Percentiles rank a stretch among this genome's conserved stretches.
Conservation (phyloP, 2,329 filamentous ascomycete species). For the Aspergillus texensis region DNA sequence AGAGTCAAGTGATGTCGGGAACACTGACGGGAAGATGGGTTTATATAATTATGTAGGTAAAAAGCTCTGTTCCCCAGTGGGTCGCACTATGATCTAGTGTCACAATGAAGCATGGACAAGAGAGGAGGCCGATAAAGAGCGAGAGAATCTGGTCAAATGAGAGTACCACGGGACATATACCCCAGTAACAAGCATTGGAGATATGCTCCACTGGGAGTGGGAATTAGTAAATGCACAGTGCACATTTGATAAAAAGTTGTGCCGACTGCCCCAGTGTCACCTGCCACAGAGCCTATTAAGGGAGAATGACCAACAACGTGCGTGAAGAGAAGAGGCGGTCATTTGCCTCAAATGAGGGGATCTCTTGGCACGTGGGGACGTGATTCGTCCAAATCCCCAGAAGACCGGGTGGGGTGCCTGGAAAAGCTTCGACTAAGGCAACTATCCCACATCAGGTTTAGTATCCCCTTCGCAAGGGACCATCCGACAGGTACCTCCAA, state of each 20-base stretch:
- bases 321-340: constrained; percentile 14
- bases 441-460: neutral
- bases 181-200: neutral
- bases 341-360: constrained; percentile 18
- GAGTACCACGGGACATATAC: neutral
- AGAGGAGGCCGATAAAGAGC: neutral
- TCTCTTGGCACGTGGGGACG: constrained; percentile 23
- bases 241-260: neutral
- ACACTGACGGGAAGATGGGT: neutral
- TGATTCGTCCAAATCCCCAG: constrained; percentile 15
- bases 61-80: neutral
- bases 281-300: constrained; percentile 26
- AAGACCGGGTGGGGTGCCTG: neutral
- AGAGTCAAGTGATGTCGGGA: neutral
- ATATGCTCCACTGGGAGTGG: neutral
- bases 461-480: neutral
- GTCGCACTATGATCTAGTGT: neutral
- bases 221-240: neutral
- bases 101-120: neutral
- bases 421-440: neutral
- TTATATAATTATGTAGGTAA: neutral
- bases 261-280: neutral
- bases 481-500: neutral
- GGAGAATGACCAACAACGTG: constrained; percentile 24
- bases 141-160: constrained; percentile 1